Conservation (phyloP, 1,284 basidiomycete genomes). For the Rhodotorula sp. region DNA sequence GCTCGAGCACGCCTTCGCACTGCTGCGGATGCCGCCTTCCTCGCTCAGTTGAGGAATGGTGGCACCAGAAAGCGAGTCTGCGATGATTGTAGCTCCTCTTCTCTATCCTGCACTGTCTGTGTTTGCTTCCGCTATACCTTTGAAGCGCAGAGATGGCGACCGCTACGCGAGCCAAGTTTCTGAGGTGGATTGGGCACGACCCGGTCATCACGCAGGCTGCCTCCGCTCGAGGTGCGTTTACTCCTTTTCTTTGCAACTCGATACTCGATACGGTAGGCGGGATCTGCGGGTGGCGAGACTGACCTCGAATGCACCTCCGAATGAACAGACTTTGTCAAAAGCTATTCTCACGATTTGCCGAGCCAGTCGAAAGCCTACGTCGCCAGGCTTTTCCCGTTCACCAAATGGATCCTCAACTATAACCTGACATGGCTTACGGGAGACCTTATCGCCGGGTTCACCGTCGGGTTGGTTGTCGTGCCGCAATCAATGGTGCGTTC, state of each 20-base stretch:
- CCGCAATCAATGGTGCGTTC: slow-evolving; percentile 31
- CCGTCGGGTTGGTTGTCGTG: slow-evolving; percentile 42
- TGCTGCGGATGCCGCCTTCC: background rate
- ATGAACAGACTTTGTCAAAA: slow-evolving; percentile 6
- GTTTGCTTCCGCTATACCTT: background rate
- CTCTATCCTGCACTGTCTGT: background rate
- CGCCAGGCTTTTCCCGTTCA: slow-evolving; percentile 48
- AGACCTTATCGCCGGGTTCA: slow-evolving; percentile 51
- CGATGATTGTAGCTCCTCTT: background rate
- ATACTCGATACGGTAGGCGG: no score
- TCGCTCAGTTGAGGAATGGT: background rate
- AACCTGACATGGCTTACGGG: slow-evolving; percentile 49
- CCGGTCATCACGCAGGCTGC: slow-evolving; percentile 26
- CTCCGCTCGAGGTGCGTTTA: slow-evolving; percentile 18
- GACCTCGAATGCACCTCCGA: background rate
- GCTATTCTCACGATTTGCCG: background rate
- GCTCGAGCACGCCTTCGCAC: background rate
- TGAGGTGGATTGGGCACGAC: slow-evolving; percentile 32
- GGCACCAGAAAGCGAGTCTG: background rate
- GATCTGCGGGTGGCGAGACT: no score
- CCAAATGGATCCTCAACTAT: slow-evolving; percentile 50
- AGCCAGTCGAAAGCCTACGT: slow-evolving; percentile 40
- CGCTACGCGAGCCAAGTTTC: background rate
- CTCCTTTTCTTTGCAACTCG: no score
- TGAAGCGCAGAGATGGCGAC: background rate